Evolutionary conservation across 768 basidiomycete genomes (phyloP).

Genomic region (Grammothele lineata): DNA sequence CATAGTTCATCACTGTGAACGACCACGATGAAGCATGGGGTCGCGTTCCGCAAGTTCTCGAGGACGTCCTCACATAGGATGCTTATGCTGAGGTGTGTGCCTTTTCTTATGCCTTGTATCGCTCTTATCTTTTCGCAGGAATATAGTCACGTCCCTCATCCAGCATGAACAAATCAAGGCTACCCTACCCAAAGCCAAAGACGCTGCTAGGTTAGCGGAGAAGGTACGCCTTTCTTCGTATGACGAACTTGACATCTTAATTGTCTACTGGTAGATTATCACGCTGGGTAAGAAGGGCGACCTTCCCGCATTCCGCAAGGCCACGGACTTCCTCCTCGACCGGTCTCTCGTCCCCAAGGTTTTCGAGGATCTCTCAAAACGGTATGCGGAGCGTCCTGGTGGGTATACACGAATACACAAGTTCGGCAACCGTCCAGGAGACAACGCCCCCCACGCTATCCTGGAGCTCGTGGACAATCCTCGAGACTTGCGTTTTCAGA

Average conservation of each 20-base stretch:
- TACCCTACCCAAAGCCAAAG: slow-evolving; percentile 91
- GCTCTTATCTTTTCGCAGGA: slow-evolving; percentile 45
- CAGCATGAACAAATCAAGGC: slow-evolving; percentile 96
- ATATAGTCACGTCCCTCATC: slow-evolving; percentile 89
- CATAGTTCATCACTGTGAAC: slow-evolving; percentile 4
- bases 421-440: slow-evolving; percentile 84
- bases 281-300: slow-evolving; percentile 87
- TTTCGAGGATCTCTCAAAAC: slow-evolving; percentile 71
- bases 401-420: slow-evolving; percentile 95
- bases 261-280: no score
- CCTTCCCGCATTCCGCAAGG: slow-evolving; percentile 62
- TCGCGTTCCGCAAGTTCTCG: slow-evolving; percentile 88
- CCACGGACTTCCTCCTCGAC: slow-evolving; percentile 76
- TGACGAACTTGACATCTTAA: no score
- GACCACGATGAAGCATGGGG: slow-evolving; percentile 83
- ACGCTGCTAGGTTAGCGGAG: slow-evolving; percentile 87
- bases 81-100: slow-evolving; percentile 81
- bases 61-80: slow-evolving; percentile 89
- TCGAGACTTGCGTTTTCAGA: slow-evolving; percentile 80
- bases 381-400: slow-evolving; percentile 80
- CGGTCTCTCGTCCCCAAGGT: slow-evolving; percentile 73
- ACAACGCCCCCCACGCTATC: slow-evolving; percentile 91
- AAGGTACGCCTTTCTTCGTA: slow-evolving; percentile 66
- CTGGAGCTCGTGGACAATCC: slow-evolving; percentile 95
- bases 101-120: background rate